Evolutionary conservation across 2,329 filamentous ascomycete genomes (phyloP), one percentile per base, ranked within the genome.

Genomic region (Fusarium kyushuense): DNA sequence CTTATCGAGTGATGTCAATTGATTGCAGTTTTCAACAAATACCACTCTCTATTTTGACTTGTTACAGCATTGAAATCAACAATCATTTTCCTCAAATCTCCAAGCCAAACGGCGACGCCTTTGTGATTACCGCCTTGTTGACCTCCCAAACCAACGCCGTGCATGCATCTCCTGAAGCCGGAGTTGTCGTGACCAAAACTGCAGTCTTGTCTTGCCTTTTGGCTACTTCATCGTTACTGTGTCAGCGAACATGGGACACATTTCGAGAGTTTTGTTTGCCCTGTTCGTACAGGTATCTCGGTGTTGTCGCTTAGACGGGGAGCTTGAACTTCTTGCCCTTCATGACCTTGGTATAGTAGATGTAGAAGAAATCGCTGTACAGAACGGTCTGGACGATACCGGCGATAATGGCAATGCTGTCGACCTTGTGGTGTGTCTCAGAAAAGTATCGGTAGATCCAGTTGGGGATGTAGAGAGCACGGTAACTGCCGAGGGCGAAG

Each of bases 321-420:
- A 95, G 84, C 80, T 93, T 92, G 80, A 95, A 95, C 84, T 93
- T 94, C 85, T 93, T 92, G 73, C 92, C 92, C 84, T 94, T 93
- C 81, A 94, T 83, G 47, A 95, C 91, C 89, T 97, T 98, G 63
- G 91, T 97, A 83, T 97, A 99, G 84, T 99, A 99, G 76, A 99
- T 95, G 86, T 94, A 99, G 87, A 99, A 99, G 84, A 99, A 99
- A 83, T 99, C 96, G 68, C 93, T 97, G 84, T 99, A 99, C 60
- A 99, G 85, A 48, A 99, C 82, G 1, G 96, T 99, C 85, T 99
- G 96, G 69, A 98, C 83, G 57, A 98, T 86, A 14, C 96, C 96
- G 5, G 96, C 96, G 66, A 96, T 77, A 52, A 97, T 91, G 21
- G 94, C 91, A 72, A 97, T 96, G 69, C 90, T 92, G 78, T 98